These are phyloP conservation scores for Spathaspora gorwiae DNA, from an alignment of 805 yeast genomes.

Conservation along the genomic window DNA sequence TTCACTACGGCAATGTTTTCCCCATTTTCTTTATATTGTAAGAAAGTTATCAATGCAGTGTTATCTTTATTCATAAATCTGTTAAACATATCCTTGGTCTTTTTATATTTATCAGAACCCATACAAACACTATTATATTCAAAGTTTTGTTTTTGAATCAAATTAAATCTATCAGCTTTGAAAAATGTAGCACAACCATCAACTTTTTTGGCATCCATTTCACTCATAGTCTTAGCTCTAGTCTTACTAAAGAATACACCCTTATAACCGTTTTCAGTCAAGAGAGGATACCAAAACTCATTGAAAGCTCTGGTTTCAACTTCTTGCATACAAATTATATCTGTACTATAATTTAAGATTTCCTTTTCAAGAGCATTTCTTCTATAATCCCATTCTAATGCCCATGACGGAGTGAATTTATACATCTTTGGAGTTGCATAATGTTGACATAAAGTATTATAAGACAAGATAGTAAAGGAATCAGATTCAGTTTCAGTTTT, in stretches of 20 bases:
- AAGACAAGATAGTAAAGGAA: slow-evolving; percentile 73
- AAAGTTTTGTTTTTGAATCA: slow-evolving; percentile 65
- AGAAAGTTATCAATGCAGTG: slow-evolving; percentile 71
- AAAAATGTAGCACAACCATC: slow-evolving; percentile 98
- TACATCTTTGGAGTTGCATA: slow-evolving; percentile 91
- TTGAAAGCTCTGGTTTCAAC: slow-evolving; percentile 85
- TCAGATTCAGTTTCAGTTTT: slow-evolving; percentile 27
- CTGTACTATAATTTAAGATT: slow-evolving; percentile 59
- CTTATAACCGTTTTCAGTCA: slow-evolving; percentile 71
- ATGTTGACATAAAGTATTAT: slow-evolving; percentile 91
- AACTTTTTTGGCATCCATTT: slow-evolving; percentile 77
- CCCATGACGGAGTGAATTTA: slow-evolving; percentile 97
- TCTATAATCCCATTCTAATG: slow-evolving; percentile 89
- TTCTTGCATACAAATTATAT: slow-evolving; percentile 89
- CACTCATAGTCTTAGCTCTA: slow-evolving; percentile 85
- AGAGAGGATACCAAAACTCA: slow-evolving; percentile 77
- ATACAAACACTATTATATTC: slow-evolving; percentile 82
- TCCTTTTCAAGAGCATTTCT: slow-evolving; percentile 72
- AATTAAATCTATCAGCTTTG: slow-evolving; percentile 61
- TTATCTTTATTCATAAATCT: slow-evolving; percentile 96
- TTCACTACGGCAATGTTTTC: slow-evolving; percentile 62
- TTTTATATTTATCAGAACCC: slow-evolving; percentile 80
- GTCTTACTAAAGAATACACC: slow-evolving; percentile 84
- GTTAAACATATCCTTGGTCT: slow-evolving; percentile 91
- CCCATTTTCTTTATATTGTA: slow-evolving; percentile 71